Percentiles rank a stretch among this genome's conserved stretches.
Evolutionary conservation across 2,329 filamentous ascomycete genomes (phyloP).

Genomic region (Xylaria sp.): DNA sequence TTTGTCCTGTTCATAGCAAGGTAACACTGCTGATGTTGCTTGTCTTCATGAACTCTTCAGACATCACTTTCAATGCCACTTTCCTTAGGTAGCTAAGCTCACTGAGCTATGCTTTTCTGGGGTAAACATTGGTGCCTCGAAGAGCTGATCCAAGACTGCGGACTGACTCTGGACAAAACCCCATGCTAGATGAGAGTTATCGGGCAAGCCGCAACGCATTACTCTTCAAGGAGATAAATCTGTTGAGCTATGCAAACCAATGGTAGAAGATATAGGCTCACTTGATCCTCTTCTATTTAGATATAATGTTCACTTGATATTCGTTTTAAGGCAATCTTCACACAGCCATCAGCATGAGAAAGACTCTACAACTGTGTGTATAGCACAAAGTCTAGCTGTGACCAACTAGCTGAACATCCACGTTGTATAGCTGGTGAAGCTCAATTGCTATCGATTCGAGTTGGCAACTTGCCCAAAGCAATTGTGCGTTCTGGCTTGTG

Average conservation of each 20-base stretch:
- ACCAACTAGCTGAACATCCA: not conserved
- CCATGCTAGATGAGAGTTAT: slow-evolving; percentile 1
- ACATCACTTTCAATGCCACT: not conserved
- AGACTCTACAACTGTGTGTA: not conserved
- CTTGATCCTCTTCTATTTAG: slow-evolving; percentile 4
- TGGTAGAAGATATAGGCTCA: slow-evolving; percentile 2
- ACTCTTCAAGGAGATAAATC: not conserved
- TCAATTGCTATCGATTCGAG: not conserved
- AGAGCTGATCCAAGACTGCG: not conserved
- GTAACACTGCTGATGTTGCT: not conserved
- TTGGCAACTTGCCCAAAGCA: slow-evolving; percentile 22
- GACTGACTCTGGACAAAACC: slow-evolving; percentile 4
- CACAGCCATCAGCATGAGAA: slow-evolving; percentile 14
- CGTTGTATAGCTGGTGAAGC: not conserved
- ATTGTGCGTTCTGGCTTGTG: slow-evolving; percentile 5
- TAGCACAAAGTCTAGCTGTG: not conserved
- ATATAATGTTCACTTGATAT: slow-evolving; percentile 20
- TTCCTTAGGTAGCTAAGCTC: not conserved
- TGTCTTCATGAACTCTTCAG: not conserved
- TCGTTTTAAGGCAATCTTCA: slow-evolving; percentile 1
- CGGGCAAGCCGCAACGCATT: slow-evolving; percentile 3
- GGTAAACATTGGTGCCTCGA: not conserved
- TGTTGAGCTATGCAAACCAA: not conserved
- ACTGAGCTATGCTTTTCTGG: slow-evolving; percentile 1
- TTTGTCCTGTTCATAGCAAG: not conserved